These are phyloP conservation scores for Linderniella brevidens DNA, from an alignment of 257 asterid genomes.

Conservation along the genomic window DNA sequence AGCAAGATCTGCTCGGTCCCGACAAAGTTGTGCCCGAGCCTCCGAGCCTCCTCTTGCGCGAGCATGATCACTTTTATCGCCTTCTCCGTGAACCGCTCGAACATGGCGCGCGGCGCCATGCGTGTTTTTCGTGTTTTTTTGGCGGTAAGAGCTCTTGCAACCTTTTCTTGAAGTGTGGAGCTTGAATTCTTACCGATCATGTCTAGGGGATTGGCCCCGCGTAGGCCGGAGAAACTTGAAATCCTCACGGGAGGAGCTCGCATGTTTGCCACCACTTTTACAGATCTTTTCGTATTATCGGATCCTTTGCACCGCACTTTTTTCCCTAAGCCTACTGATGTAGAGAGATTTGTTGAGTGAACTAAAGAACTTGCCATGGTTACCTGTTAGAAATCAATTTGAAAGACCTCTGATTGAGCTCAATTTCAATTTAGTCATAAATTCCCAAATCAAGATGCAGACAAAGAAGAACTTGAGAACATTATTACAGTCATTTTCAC, in stretches of 20 bases:
- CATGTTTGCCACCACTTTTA: conserved; percentile 35
- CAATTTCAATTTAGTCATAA: too few species aligned
- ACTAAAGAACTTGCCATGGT: conserved; percentile 19
- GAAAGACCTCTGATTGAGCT: too few species aligned
- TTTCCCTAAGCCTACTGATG: conserved; percentile 34
- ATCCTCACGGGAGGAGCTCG: background rate
- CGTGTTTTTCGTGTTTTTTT: conserved; percentile 33
- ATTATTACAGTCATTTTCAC: too few species aligned
- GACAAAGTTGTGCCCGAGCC: conserved; percentile 90
- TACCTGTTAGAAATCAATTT: too few species aligned
- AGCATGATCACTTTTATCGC: conserved; percentile 96
- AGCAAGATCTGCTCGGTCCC: conserved; percentile 92
- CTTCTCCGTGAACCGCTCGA: conserved; percentile 95
- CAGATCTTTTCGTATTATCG: conserved; percentile 21
- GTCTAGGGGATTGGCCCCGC: conserved; percentile 62
- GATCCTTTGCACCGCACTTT: conserved; percentile 33
- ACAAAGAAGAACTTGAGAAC: too few species aligned
- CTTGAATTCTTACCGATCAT: conserved; percentile 21
- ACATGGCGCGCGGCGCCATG: conserved; percentile 68
- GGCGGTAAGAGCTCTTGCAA: conserved; percentile 25
- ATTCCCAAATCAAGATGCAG: too few species aligned
- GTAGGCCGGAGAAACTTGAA: conserved; percentile 42
- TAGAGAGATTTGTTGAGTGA: conserved; percentile 52
- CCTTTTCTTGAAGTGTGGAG: conserved; percentile 50
- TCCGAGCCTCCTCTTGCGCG: conserved; percentile 96